Conservation (phyloP, 2,329 filamentous ascomycete species). For the Dissoconium aciculare region DNA sequence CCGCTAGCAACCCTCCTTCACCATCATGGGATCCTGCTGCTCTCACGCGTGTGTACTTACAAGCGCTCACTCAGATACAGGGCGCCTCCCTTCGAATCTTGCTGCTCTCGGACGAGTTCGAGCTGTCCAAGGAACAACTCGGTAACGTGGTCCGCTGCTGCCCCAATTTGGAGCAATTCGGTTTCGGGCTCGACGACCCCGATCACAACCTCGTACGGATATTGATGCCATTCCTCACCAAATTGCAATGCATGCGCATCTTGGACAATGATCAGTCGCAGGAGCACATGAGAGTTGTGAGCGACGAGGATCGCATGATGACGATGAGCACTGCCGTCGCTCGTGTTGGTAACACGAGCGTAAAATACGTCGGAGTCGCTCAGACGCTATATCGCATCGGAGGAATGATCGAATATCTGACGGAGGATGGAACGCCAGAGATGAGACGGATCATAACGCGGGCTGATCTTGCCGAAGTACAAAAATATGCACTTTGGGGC, state of each 20-base stretch:
- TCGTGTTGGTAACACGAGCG: conserved; percentile 8
- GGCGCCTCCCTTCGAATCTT: conserved; percentile 40
- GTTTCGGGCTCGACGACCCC: conserved; percentile 41
- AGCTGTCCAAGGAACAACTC: conserved; percentile 34
- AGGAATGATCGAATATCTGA: conserved; percentile 10
- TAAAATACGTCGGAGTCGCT: conserved; percentile 28
- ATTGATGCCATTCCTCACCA: conserved; percentile 25
- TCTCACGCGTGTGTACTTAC: conserved; percentile 28
- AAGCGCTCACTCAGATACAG: conserved; percentile 37
- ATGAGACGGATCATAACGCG: conserved; percentile 18
- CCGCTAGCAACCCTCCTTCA: background rate
- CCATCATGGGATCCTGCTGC: background rate
- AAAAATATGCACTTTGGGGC: conserved; percentile 32
- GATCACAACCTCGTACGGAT: conserved; percentile 30
- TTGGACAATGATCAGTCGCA: conserved; percentile 19
- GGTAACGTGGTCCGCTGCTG: conserved; percentile 38
- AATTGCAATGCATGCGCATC: conserved; percentile 29
- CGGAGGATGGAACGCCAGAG: conserved; percentile 15
- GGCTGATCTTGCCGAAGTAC: conserved; percentile 24
- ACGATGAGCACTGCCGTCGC: conserved; percentile 17
- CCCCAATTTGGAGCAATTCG: conserved; percentile 45
- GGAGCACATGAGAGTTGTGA: conserved; percentile 7
- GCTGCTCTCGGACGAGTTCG: conserved; percentile 42
- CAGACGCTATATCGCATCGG: conserved; percentile 26
- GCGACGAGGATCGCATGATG: conserved; percentile 19